Conservation (phyloP, 1,139 yeast genomes). For the Chernovozyma sophiae-reginae region DNA sequence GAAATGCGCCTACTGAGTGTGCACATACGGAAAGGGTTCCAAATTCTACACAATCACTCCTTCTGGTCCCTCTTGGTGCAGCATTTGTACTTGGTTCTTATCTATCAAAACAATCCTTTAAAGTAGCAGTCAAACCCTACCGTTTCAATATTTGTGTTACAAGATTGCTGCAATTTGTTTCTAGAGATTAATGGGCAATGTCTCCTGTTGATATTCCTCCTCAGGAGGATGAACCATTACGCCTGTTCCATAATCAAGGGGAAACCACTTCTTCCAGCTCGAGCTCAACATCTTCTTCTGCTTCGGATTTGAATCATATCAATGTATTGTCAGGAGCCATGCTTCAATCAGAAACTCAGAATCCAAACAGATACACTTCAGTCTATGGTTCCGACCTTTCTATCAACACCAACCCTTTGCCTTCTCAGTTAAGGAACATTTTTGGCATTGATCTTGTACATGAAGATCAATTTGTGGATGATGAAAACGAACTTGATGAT, state of each 20-base stretch:
- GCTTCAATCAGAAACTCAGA: not conserved
- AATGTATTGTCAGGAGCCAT: conserved; percentile 2
- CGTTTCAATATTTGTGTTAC: too few species aligned
- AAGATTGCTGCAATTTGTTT: too few species aligned
- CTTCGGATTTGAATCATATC: not conserved
- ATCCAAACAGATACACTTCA: conserved; percentile 1
- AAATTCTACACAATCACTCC: too few species aligned
- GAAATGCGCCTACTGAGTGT: too few species aligned
- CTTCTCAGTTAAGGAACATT: conserved; percentile 5
- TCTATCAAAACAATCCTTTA: too few species aligned
- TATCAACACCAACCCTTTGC: conserved; percentile 4
- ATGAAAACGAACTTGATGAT: conserved; percentile 8
- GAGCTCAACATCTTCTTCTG: not conserved
- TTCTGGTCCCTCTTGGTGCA: too few species aligned
- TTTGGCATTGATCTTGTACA: conserved; percentile 9
- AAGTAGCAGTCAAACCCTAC: too few species aligned
- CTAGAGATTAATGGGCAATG: not conserved
- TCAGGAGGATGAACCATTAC: not conserved
- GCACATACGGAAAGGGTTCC: too few species aligned
- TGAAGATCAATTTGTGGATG: conserved; percentile 9
- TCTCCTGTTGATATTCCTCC: not conserved
- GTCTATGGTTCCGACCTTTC: conserved; percentile 3
- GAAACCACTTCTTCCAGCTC: not conserved
- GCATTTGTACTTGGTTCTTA: too few species aligned
- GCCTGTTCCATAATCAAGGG: not conserved